A percentile compares a stretch with the other conserved stretches of the same genome.
phyloP scores from a whole-genome alignment of 306 rosid genomes.

The Prunus davidiana region DNA sequence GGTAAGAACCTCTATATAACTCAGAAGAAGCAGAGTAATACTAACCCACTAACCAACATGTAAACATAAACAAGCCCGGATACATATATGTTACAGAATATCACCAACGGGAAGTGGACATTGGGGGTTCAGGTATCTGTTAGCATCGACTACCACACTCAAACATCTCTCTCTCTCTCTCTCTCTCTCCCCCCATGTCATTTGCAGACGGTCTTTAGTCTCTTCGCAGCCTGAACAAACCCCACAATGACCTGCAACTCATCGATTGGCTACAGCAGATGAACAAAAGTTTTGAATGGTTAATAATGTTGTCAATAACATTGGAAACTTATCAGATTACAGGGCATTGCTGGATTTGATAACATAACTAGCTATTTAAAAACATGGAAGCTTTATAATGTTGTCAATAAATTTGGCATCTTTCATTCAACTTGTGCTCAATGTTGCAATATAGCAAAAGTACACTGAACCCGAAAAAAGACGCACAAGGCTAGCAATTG shows the following conservation, averaged over 20 bases:
- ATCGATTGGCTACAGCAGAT: slow-evolving; percentile 75
- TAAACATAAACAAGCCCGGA: slow-evolving; percentile 42
- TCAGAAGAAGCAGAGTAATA: slow-evolving; percentile 13
- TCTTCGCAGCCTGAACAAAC: slow-evolving; percentile 93
- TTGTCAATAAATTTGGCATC: neutral
- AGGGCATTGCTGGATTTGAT: neutral
- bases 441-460: neutral
- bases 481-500: neutral
- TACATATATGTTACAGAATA: slow-evolving; percentile 49
- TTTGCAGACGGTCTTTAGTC: slow-evolving; percentile 82
- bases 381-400: neutral
- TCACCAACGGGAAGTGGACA: slow-evolving; percentile 43
- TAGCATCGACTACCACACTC: slow-evolving; percentile 52
- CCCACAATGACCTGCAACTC: slow-evolving; percentile 96
- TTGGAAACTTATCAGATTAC: neutral
- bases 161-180: neutral
- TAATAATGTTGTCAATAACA: neutral
- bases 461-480: neutral
- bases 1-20: slow-evolving; percentile 52
- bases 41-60: slow-evolving; percentile 44
- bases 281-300: slow-evolving; percentile 12
- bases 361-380: neutral
- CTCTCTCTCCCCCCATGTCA: slow-evolving; percentile 35
- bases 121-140: slow-evolving; percentile 45
- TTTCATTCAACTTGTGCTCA: neutral